These are phyloP conservation scores for Gymnopilus junonius DNA, from an alignment of 768 basidiomycete genomes.

Conservation along the genomic window DNA sequence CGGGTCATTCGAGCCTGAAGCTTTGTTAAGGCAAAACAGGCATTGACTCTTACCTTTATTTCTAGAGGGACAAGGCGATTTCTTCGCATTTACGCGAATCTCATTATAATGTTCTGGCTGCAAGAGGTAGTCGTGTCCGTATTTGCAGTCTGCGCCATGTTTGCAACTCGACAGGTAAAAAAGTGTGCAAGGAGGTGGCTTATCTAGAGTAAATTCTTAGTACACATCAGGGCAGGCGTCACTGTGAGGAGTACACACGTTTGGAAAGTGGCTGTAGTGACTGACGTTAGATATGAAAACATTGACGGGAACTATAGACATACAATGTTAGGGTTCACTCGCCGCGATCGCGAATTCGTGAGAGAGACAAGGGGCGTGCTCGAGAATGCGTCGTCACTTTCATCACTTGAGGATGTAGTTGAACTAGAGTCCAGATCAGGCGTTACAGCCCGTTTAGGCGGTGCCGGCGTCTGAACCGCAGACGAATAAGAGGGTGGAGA, in stretches of 20 bases:
- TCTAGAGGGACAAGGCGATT: constrained; percentile 61
- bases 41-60: constrained; percentile 51
- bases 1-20: not conserved
- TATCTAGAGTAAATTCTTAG: constrained; percentile 43
- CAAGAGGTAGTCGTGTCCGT: constrained; percentile 64
- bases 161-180: constrained; percentile 69
- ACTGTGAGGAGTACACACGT: constrained; percentile 45
- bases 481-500: constrained; percentile 47
- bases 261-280: constrained; percentile 57
- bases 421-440: constrained; percentile 47
- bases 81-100: constrained; percentile 60
- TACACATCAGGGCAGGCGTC: constrained; percentile 4
- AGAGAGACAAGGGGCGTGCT: constrained; percentile 29
- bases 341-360: constrained; percentile 43
- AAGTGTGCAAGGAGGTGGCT: constrained; percentile 68
- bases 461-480: constrained; percentile 34
- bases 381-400: constrained; percentile 38
- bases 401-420: constrained; percentile 51
- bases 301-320: constrained; percentile 22
- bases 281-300: constrained; percentile 23
- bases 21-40: not conserved
- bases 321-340: constrained; percentile 58
- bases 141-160: constrained; percentile 60
- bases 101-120: constrained; percentile 56
- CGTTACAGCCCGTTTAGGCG: constrained; percentile 32